A percentile compares a stretch with the other conserved stretches of the same genome.
Conservation (phyloP, 306 rosid species). For the Pyrus bretschneideri region DNA sequence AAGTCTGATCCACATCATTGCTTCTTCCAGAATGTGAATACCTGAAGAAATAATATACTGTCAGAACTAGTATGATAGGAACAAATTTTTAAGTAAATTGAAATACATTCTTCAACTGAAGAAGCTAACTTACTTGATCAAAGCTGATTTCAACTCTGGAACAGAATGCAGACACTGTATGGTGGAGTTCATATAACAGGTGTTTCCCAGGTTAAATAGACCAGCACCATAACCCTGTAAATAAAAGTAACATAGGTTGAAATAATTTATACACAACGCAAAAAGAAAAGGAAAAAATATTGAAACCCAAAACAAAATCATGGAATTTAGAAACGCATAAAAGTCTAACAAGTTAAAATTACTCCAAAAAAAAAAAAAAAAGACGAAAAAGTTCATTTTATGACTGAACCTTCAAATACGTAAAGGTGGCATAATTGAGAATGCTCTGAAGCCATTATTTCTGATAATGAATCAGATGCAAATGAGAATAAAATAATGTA, state of each 20-base stretch:
- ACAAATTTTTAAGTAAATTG: conserved; percentile 9
- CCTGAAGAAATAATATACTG: conserved; percentile 27
- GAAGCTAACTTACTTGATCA: conserved; percentile 54
- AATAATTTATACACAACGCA: neutral
- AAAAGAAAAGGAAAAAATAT: neutral
- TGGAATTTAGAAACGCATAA: neutral
- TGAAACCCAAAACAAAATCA: neutral
- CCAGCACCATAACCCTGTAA: conserved; percentile 91
- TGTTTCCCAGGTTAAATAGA: conserved; percentile 90
- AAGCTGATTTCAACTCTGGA: conserved; percentile 95
- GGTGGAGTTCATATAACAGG: conserved; percentile 98
- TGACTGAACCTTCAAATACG: neutral
- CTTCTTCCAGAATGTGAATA: conserved; percentile 67
- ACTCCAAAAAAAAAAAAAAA: neutral
- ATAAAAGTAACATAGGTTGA: neutral
- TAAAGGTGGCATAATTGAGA: neutral
- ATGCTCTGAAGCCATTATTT: neutral
- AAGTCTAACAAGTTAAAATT: neutral
- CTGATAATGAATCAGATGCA: neutral
- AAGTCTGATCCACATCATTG: conserved; percentile 87
- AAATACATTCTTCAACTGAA: neutral
- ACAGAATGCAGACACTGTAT: conserved; percentile 96
- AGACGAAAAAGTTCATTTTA: neutral
- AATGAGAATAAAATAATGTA: neutral
- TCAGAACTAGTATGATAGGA: conserved; percentile 3